Evolutionary conservation across 768 basidiomycete genomes (phyloP).

Genomic region (Podaxis mareebaensis): DNA sequence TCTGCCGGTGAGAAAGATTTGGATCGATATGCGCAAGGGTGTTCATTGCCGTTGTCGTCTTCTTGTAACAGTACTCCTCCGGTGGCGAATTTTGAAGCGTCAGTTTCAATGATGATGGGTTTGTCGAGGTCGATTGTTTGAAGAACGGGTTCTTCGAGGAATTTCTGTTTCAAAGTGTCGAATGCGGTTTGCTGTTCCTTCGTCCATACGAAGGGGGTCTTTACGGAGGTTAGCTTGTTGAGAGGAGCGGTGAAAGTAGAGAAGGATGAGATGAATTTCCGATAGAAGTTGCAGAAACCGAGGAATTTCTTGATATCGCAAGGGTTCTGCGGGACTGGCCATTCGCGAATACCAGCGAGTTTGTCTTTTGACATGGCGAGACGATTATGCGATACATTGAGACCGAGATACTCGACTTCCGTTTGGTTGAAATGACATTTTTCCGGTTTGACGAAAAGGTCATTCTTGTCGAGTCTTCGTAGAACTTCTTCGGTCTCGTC

Average conservation of each 20-base stretch:
- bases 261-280: slow-evolving; percentile 4
- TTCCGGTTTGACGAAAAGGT: slow-evolving; percentile 10
- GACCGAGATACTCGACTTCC: not conserved
- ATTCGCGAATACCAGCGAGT: not conserved
- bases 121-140: not conserved
- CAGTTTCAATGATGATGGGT: not conserved
- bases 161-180: slow-evolving; percentile 3
- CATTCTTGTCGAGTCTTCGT: not conserved
- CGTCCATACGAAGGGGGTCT: not conserved
- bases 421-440: slow-evolving; percentile 1
- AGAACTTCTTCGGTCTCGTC: not conserved
- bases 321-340: not conserved
- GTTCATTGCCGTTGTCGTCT: not conserved
- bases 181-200: not conserved
- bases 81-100: slow-evolving; percentile 10
- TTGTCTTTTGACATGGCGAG: not conserved
- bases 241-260: not conserved
- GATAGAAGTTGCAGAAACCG: not conserved
- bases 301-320: not conserved
- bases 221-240: too few relatives aligned
- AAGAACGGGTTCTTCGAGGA: not conserved
- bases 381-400: not conserved
- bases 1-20: slow-evolving; percentile 5
- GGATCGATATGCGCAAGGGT: not conserved
- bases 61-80: slow-evolving; percentile 15